phyloP scores from a whole-genome alignment of 75 land plant genomes.

The Pinus taeda region DNA sequence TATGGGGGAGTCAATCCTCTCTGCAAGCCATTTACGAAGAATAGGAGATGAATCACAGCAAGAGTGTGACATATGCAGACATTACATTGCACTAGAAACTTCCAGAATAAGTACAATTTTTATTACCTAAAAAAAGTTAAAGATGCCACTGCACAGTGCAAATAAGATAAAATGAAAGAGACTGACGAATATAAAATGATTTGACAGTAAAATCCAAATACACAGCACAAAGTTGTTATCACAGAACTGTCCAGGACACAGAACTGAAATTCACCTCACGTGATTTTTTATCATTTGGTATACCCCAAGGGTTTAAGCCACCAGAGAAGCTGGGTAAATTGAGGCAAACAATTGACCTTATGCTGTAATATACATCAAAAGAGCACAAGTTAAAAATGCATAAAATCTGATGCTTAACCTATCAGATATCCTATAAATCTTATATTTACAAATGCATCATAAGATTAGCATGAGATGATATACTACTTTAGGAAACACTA shows the following conservation, averaged over 20 bases:
- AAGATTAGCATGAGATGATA: no score
- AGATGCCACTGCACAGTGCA: not conserved
- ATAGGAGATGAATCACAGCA: not conserved
- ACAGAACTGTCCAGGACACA: not conserved
- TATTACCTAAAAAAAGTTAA: constrained; percentile 3
- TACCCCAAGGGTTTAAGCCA: constrained; percentile 93
- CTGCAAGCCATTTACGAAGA: constrained; percentile 25
- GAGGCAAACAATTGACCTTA: constrained; percentile 81
- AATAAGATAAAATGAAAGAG: not conserved
- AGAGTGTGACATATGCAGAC: not conserved
- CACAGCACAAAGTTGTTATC: not conserved
- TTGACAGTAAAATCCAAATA: not conserved
- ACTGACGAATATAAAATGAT: not conserved
- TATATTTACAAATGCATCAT: not conserved
- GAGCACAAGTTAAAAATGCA: not conserved
- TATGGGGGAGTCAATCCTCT: constrained; percentile 78
- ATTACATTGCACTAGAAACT: not conserved
- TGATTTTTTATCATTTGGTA: constrained; percentile 49
- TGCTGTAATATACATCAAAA: constrained; percentile 41
- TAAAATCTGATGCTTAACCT: not conserved
- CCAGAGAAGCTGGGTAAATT: constrained; percentile 97
- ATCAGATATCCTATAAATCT: not conserved
- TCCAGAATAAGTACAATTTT: not conserved
- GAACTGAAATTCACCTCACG: constrained; percentile 44
- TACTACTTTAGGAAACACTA: not conserved